A percentile compares a stretch with the other conserved stretches of the same genome.
These are phyloP conservation scores for Stephania japonica DNA, from an alignment of 164 flowering plant species.

Conservation along the genomic window DNA sequence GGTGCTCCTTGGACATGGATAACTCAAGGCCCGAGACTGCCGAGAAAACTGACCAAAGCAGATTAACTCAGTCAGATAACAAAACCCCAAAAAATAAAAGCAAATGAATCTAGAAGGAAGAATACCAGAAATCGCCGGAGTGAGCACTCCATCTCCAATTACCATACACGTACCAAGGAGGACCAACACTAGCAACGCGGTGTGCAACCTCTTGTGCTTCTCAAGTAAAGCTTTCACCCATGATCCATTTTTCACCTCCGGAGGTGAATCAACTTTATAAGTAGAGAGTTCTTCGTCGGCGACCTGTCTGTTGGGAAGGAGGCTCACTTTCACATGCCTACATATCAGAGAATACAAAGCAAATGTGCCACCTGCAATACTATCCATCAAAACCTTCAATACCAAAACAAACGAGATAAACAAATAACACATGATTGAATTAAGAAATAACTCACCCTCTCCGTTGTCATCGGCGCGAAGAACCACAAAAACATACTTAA, in stretches of 20 bases:
- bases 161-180: conserved; percentile 94
- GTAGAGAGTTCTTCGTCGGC: conserved; percentile 71
- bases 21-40: conserved; percentile 77
- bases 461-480: conserved; percentile 41
- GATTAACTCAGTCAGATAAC: neutral
- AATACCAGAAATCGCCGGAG: conserved; percentile 68
- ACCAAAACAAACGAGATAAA: neutral
- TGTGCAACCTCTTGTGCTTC: conserved; percentile 62
- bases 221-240: conserved; percentile 54
- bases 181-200: conserved; percentile 72
- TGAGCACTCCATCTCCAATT: conserved; percentile 58
- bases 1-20: conserved; percentile 75
- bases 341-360: conserved; percentile 53
- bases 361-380: conserved; percentile 50
- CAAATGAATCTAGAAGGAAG: neutral
- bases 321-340: conserved; percentile 52
- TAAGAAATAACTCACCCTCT: conserved; percentile 26
- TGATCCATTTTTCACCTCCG: conserved; percentile 44
- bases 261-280: conserved; percentile 49
- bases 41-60: conserved; percentile 21
- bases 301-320: conserved; percentile 54
- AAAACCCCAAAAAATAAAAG: neutral
- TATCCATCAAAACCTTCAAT: conserved; percentile 9
- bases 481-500: conserved; percentile 36
- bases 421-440: neutral